Conservation (phyloP, 176 grass and related monocot genomes). For the Musa acuminata region DNA sequence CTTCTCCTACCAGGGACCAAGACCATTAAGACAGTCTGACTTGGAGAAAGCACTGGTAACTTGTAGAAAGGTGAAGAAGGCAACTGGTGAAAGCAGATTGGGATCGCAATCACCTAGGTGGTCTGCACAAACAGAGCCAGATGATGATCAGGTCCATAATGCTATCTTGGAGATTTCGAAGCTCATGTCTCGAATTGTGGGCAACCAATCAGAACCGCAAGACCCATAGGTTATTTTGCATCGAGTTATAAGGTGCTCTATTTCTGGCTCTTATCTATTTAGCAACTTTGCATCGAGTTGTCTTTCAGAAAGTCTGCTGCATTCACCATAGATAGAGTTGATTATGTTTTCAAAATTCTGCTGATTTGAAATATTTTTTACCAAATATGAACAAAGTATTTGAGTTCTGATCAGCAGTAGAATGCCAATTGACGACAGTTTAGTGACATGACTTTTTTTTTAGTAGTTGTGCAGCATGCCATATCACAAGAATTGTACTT, state of each 20-base stretch:
- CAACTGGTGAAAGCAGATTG: conserved; percentile 13
- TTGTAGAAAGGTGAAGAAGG: conserved; percentile 64
- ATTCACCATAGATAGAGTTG: too few species aligned
- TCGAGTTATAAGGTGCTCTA: not conserved
- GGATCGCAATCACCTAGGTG: conserved; percentile 43
- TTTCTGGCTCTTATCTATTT: too few species aligned
- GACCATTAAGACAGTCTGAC: conserved; percentile 57
- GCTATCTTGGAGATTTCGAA: conserved; percentile 94
- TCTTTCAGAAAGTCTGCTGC: too few species aligned
- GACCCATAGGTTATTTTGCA: conserved; percentile 20
- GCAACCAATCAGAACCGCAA: conserved; percentile 60
- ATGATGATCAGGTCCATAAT: conserved; percentile 74
- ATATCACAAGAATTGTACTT: too few species aligned
- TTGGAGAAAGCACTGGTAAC: conserved; percentile 57
- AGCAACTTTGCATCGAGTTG: too few species aligned
- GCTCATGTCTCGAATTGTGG: conserved; percentile 84
- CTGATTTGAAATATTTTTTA: too few species aligned
- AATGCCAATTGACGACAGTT: too few species aligned
- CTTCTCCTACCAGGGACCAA: conserved; percentile 54
- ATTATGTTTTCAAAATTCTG: too few species aligned
- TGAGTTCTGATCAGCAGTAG: too few species aligned
- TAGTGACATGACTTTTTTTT: too few species aligned
- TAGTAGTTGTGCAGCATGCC: too few species aligned
- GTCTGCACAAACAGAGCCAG: conserved; percentile 47
- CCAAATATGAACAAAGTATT: too few species aligned